These are phyloP conservation scores for Sinapis alba DNA, from an alignment of 441 rosid species.

Conservation along the genomic window DNA sequence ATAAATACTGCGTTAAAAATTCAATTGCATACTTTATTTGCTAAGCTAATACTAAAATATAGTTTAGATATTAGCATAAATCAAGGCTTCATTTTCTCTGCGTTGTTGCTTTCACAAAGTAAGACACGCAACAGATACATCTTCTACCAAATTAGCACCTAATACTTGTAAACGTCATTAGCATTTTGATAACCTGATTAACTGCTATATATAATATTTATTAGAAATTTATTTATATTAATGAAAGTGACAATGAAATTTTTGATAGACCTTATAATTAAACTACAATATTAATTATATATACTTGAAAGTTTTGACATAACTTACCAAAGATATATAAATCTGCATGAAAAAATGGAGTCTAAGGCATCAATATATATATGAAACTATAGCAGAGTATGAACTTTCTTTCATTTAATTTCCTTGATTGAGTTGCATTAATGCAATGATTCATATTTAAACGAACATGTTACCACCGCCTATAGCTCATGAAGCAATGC, in stretches of 20 bases:
- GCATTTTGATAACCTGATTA: slow-evolving; percentile 17
- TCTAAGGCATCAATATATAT: neutral
- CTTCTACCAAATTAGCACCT: slow-evolving; percentile 40
- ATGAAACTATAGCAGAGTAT: neutral
- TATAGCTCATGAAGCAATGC: neutral
- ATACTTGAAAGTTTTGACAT: neutral
- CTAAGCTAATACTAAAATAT: neutral
- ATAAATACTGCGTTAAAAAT: neutral
- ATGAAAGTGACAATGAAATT: neutral
- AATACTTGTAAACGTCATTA: slow-evolving; percentile 27
- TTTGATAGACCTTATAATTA: neutral
- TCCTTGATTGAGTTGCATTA: slow-evolving; percentile 9
- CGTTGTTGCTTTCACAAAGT: slow-evolving; percentile 34
- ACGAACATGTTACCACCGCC: neutral
- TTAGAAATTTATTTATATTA: neutral
- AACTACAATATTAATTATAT: neutral
- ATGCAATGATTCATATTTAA: slow-evolving; percentile 20
- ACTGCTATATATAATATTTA: neutral
- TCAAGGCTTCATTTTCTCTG: slow-evolving; percentile 21
- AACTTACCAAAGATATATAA: neutral
- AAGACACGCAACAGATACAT: slow-evolving; percentile 30
- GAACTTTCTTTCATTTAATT: neutral
- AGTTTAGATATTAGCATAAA: neutral
- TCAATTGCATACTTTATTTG: slow-evolving; percentile 18
- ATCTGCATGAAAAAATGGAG: neutral